A percentile compares a stretch with the other conserved stretches of the same genome.
phyloP scores from a whole-genome alignment of 345 rosid genomes.

The Tarenaya hassleriana region DNA sequence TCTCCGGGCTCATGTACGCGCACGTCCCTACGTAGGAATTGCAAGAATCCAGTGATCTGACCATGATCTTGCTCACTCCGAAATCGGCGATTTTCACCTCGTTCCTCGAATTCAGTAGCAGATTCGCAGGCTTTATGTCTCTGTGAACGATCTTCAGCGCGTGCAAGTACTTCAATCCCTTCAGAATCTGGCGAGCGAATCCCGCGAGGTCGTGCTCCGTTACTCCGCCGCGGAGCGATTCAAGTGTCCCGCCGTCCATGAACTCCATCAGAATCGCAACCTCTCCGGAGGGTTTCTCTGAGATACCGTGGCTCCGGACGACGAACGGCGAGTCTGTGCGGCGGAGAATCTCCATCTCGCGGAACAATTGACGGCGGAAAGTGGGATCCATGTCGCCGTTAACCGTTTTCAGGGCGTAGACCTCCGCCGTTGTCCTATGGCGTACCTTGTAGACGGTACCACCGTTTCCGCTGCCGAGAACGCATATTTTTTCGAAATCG shows the following conservation, averaged over 20 bases:
- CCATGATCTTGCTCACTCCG: conserved; percentile 75
- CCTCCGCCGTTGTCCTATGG: conserved; percentile 47
- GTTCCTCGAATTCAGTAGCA: conserved; percentile 48
- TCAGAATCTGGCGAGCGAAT: conserved; percentile 55
- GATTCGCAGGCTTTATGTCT: conserved; percentile 78
- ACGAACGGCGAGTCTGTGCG: conserved; percentile 61
- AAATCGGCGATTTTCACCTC: conserved; percentile 82
- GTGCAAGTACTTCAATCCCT: conserved; percentile 62
- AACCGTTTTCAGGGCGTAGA: conserved; percentile 64
- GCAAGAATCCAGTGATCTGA: conserved; percentile 58
- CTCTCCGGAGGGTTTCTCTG: conserved; percentile 63
- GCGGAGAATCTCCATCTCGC: conserved; percentile 81
- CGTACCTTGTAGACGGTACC: conserved; percentile 72
- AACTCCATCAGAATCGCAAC: conserved; percentile 65
- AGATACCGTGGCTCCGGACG: conserved; percentile 52
- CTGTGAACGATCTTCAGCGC: conserved; percentile 65
- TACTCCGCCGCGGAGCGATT: conserved; percentile 46
- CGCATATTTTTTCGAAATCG: conserved; percentile 63
- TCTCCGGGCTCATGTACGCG: conserved; percentile 92
- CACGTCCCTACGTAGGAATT: conserved; percentile 88
- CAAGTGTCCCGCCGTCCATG: conserved; percentile 75
- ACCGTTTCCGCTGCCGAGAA: conserved; percentile 81
- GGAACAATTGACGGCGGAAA: conserved; percentile 51
- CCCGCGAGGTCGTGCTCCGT: conserved; percentile 42
- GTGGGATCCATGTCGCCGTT: conserved; percentile 50